Base-by-base conservation (phyloP, 352 stramenopile species). In the Aphanomyces stellatus region DNA sequence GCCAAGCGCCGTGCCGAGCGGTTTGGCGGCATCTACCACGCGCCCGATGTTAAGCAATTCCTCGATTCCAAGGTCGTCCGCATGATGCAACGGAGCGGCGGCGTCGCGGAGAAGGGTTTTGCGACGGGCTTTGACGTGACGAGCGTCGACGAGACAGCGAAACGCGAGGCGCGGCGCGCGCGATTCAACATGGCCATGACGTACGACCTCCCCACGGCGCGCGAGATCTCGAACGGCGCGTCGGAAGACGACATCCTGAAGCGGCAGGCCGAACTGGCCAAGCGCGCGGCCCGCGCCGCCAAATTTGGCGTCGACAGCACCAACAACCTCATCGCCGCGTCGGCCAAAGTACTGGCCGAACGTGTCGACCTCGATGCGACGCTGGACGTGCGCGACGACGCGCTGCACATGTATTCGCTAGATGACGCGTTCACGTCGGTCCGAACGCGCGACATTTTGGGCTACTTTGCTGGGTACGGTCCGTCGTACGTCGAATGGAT, bases 401-500 rank as follows among this genome's bases (percentile, higher is more conserved):
- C 82, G 25, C 71, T 94, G 51, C 85, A 92, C 73, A 73, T 92
- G 75, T 94, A 94, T 66, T 88, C 81, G 41, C 75, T 91, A 10
- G 85, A 92, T 62, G 78, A 89, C 2, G 76, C 78, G 22, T 92
- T 92, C 53, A 85, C 90, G 62, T 77, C 87, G 57, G 84, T 94
- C 22, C 82, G 85, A 42, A 92, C 83, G 49, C 88, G 73, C 60
- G 85, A 94, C 60, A 71, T 94, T 19, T 73, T 92, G 66, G 77
- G 71, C 41, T 94, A 92, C 53, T 94, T 94, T 62, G 66, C 73
- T 0, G 85, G 82, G 6, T 94, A 90, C 61, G 82, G 83, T 0
- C 85, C 85, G 15, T 89, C 82, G 24, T 94, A 94, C 72, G 82
- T 94, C 43, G 85, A 94, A 65, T 94, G 85, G 85, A 77, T 92